Evolutionary conservation across 768 basidiomycete genomes (phyloP).

Genomic region (Pleurotus eryngii): DNA sequence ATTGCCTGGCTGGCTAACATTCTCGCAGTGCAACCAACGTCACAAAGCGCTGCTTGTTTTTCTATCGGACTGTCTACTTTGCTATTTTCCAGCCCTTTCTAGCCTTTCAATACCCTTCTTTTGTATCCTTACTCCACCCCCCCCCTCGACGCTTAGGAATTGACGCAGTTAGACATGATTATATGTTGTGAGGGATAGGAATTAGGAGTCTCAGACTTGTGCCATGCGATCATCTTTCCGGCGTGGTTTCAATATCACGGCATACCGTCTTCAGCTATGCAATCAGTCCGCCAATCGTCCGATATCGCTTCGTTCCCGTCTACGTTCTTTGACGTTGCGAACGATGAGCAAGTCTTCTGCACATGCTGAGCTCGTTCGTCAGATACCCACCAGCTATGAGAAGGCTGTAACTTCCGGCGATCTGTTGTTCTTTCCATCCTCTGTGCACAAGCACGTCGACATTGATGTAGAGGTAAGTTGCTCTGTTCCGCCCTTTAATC

Average conservation of each 20-base stretch:
- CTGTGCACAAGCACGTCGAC: constrained; percentile 56
- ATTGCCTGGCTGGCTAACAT: not conserved
- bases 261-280: not conserved
- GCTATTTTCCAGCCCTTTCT: not conserved
- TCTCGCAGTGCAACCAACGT: not conserved
- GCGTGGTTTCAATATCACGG: constrained; percentile 1
- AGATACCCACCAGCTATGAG: constrained; percentile 53
- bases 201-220: not conserved
- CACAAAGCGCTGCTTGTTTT: not conserved
- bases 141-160: not conserved
- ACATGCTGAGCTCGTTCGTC: constrained; percentile 47
- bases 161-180: not conserved
- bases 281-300: constrained; percentile 1
- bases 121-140: not conserved
- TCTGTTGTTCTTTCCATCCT: constrained; percentile 77
- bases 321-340: not conserved
- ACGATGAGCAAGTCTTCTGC: not conserved
- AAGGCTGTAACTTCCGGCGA: constrained; percentile 60
- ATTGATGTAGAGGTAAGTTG: constrained; percentile 57
- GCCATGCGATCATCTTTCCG: not conserved
- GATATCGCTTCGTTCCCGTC: not conserved
- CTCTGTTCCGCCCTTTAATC: constrained; percentile 1
- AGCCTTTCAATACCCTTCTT: constrained; percentile 6
- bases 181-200: not conserved
- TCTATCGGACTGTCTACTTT: not conserved